These are phyloP conservation scores for Atractiella rhizophila DNA, from an alignment of 768 basidiomycete genomes.

Conservation along the genomic window DNA sequence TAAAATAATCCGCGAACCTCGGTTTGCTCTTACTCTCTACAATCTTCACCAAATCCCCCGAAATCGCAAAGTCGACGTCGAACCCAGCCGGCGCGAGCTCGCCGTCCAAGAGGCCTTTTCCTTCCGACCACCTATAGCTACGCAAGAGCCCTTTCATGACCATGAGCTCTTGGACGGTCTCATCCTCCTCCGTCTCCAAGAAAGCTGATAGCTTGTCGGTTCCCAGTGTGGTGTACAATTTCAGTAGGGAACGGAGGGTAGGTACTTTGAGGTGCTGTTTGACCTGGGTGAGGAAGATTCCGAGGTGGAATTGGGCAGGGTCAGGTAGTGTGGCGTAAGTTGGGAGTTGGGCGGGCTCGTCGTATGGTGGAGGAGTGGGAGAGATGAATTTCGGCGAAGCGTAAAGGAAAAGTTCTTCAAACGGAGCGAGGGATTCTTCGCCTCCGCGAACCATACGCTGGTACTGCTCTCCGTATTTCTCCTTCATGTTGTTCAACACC, in stretches of 20 bases:
- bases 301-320: conserved; percentile 57
- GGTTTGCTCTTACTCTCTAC: background rate
- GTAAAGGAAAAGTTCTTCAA: conserved; percentile 76
- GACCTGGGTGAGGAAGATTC: conserved; percentile 60
- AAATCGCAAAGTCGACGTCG: conserved; percentile 80
- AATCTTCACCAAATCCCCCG: background rate
- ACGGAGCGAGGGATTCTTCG: conserved; percentile 47
- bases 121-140: conserved; percentile 36
- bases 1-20: no score
- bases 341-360: conserved; percentile 36
- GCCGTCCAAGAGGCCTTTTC: conserved; percentile 40
- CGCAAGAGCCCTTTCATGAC: conserved; percentile 71
- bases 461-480: conserved; percentile 78
- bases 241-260: conserved; percentile 70
- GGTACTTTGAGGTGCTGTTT: conserved; percentile 49
- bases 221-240: conserved; percentile 81
- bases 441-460: conserved; percentile 56
- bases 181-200: conserved; percentile 75
- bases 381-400: conserved; percentile 93
- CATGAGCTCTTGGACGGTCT: conserved; percentile 90
- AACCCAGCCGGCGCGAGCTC: conserved; percentile 67
- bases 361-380: conserved; percentile 67
- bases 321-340: conserved; percentile 31
- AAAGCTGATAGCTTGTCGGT: conserved; percentile 76
- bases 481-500: conserved; percentile 40